Conservation (phyloP, 306 rosid species). For the Fragaria vesca region DNA sequence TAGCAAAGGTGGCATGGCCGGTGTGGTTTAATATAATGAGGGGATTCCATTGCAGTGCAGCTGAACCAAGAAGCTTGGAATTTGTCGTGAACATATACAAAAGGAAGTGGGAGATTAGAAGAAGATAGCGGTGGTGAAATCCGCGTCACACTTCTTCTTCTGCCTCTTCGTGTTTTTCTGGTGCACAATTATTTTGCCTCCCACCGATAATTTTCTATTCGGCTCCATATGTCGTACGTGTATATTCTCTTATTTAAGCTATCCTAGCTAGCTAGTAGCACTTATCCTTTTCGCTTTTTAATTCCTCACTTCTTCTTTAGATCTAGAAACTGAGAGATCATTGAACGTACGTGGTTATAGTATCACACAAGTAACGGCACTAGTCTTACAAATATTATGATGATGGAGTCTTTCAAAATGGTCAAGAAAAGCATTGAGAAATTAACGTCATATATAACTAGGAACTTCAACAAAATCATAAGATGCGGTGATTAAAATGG, state of each 20-base stretch:
- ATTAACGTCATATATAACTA: too few species aligned
- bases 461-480: too few species aligned
- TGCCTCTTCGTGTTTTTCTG: slow-evolving; percentile 11
- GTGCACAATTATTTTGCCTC: slow-evolving; percentile 37
- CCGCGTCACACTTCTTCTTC: slow-evolving; percentile 41
- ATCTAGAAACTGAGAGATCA: neutral
- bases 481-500: too few species aligned
- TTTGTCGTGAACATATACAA: slow-evolving; percentile 23
- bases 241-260: neutral
- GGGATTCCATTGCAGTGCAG: slow-evolving; percentile 5
- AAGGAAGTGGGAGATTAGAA: slow-evolving; percentile 18
- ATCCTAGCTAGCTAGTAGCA: neutral
- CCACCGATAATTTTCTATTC: slow-evolving; percentile 20
- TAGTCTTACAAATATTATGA: neutral
- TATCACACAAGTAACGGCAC: neutral
- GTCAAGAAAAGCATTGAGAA: too few species aligned
- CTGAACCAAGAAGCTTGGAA: slow-evolving; percentile 58
- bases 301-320: neutral
- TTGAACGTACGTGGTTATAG: neutral
- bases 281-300: neutral
- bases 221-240: slow-evolving; percentile 18
- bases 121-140: slow-evolving; percentile 38
- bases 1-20: slow-evolving; percentile 2
- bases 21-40: neutral
- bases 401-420: too few species aligned